Conservation (phyloP, 129 eudicot species). For the Pseudognaphalium luteoalbum region DNA sequence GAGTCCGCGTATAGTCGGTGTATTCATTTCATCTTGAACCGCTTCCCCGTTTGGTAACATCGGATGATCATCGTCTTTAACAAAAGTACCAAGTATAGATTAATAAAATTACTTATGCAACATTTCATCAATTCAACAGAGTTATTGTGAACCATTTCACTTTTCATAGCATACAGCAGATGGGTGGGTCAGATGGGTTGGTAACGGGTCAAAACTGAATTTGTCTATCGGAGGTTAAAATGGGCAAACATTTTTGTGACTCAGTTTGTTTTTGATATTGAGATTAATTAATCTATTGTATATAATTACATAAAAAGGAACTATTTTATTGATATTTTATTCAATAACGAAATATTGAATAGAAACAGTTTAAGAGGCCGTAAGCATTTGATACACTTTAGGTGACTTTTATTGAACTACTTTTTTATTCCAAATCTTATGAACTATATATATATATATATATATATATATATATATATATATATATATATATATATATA, state of each 20-base stretch:
- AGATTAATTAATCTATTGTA: neutral
- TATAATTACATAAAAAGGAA: neutral
- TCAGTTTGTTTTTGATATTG: neutral
- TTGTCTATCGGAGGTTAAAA: neutral
- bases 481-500: too few species aligned
- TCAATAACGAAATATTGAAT: neutral
- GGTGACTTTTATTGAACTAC: neutral
- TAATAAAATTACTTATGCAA: neutral
- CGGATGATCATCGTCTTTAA: slow-evolving; percentile 21
- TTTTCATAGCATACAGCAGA: neutral
- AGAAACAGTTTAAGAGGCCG: neutral
- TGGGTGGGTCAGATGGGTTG: neutral
- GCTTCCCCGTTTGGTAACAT: slow-evolving; percentile 46
- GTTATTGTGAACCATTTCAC: neutral
- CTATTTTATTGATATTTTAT: neutral
- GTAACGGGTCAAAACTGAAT: neutral
- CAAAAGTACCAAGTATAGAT: neutral
- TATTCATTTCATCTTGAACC: slow-evolving; percentile 34
- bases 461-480: too few species aligned
- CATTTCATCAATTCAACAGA: neutral
- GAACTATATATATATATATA: too few species aligned
- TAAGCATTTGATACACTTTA: neutral
- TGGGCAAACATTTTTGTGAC: neutral
- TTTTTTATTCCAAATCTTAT: too few species aligned
- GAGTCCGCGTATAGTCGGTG: neutral